phyloP scores from a whole-genome alignment of 169 alveolate genomes.

The Eimeria zaria region DNA sequence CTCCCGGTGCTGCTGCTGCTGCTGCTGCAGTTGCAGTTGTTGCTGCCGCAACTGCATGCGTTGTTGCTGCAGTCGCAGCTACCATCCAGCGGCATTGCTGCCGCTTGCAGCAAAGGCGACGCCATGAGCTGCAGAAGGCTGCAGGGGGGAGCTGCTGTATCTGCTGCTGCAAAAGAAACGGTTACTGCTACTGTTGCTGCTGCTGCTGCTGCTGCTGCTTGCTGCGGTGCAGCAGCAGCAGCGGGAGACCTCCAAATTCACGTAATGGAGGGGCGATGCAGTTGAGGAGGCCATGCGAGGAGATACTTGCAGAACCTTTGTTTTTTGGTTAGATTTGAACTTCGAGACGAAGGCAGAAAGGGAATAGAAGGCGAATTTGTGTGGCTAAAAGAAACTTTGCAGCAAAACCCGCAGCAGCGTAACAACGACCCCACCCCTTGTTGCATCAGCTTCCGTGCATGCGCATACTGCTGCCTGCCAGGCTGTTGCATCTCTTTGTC shows the following conservation, averaged over 20 bases:
- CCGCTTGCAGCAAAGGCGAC: conserved; percentile 33
- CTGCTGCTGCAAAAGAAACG: background rate
- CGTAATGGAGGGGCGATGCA: background rate
- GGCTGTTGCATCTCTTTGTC: background rate
- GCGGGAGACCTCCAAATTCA: background rate
- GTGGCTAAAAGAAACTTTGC: background rate
- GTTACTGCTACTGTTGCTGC: background rate
- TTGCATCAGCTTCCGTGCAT: background rate
- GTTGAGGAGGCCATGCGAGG: background rate
- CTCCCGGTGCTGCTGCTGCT: conserved; percentile 4
- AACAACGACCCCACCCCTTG: background rate
- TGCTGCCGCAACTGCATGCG: conserved; percentile 28
- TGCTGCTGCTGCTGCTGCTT: conserved; percentile 61
- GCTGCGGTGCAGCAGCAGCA: conserved; percentile 64
- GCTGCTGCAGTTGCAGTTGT: background rate
- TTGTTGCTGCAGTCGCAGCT: conserved; percentile 43
- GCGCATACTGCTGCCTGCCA: background rate
- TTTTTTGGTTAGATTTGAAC: background rate
- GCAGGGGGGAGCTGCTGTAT: background rate
- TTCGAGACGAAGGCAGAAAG: background rate
- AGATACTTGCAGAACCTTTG: too few species aligned
- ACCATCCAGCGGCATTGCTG: conserved; percentile 30
- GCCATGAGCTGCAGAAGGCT: background rate
- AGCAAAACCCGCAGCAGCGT: background rate
- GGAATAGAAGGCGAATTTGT: background rate